Evolutionary conservation across 257 asterid species (phyloP), one percentile per base, ranked within the genome.

Genomic region (Nicotiana attenuata): DNA sequence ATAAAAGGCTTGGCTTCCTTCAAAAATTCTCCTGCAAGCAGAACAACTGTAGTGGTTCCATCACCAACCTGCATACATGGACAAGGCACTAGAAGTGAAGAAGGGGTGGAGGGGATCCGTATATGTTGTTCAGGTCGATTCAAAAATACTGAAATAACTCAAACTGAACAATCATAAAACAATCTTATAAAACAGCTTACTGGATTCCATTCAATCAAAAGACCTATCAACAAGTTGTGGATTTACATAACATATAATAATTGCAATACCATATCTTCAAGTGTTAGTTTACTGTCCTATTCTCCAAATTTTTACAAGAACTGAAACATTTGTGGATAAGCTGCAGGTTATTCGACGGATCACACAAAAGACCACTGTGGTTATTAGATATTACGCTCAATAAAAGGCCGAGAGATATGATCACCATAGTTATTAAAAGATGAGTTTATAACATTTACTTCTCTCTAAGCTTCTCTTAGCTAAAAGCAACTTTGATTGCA

Each of bases 1-100:
- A 96, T 80, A 84, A 94, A 96, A 82, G 98, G 99, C 82, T 96
- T 96, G 77, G 99, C 99, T 88, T 93, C 98, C 95, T 90, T 94
- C 84, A 96, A 83, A 86, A 93, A 96, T 83, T 96, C 99, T 79
- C 97, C 97, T 38, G 99, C 98, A 78, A 96, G 98, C 80, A 96
- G 90, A 84, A 96, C 99, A 35, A 96, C 99, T 1, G 99, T 96
- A 52, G 98, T 96, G 77, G 99, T 96, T 71, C 99, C 99, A 86
- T 96, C 99, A 77, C 99, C 99, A 87, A 96, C 99, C 99, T 96
- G 92, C 83, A 84, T 26, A 60, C 59, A 78, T 22, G 16, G 24
- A 75, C 63, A 75, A 15, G 45, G 22, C 63, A 26, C 38, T 50
- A 75, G 17, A 7, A 47, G 22, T 75, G 24, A 75, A 50, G 26